Evolutionary conservation across 352 stramenopile species (phyloP).

Genomic region (Globisporangium parvum): DNA sequence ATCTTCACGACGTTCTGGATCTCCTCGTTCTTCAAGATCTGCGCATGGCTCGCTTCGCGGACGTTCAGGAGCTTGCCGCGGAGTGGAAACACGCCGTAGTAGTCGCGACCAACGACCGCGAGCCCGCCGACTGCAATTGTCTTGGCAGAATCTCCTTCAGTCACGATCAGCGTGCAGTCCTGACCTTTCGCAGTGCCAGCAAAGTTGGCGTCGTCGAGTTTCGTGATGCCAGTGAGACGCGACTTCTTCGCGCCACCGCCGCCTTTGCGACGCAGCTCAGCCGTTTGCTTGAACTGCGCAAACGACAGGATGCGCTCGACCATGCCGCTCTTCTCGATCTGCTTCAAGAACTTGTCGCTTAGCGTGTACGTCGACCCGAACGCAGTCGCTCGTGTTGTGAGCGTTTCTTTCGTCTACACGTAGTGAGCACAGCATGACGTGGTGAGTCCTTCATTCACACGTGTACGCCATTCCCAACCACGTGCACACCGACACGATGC

Average conservation of each 20-base stretch:
- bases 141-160: conserved; percentile 98
- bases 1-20: conserved; percentile 97
- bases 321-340: conserved; percentile 86
- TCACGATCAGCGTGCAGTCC: conserved; percentile 98
- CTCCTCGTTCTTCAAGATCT: conserved; percentile 97
- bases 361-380: conserved; percentile 88
- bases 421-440: not conserved
- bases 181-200: conserved; percentile 87
- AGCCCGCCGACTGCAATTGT: conserved; percentile 95
- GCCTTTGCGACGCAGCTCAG: conserved; percentile 87
- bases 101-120: conserved; percentile 93
- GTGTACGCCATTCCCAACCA: not conserved
- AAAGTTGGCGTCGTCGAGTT: conserved; percentile 97
- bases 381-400: conserved; percentile 83
- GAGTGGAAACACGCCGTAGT: conserved; percentile 97
- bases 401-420: conserved; percentile 93
- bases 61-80: conserved; percentile 99
- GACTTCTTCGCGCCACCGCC: conserved; percentile 71
- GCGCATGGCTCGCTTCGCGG: conserved; percentile 94
- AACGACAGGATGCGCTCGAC: conserved; percentile 90
- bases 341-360: conserved; percentile 85
- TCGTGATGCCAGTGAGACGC: conserved; percentile 89
- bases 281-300: conserved; percentile 90
- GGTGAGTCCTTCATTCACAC: not conserved
- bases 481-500: not conserved